Conservation (phyloP, 257 asterid genomes). For the Nicotiana paniculata region DNA sequence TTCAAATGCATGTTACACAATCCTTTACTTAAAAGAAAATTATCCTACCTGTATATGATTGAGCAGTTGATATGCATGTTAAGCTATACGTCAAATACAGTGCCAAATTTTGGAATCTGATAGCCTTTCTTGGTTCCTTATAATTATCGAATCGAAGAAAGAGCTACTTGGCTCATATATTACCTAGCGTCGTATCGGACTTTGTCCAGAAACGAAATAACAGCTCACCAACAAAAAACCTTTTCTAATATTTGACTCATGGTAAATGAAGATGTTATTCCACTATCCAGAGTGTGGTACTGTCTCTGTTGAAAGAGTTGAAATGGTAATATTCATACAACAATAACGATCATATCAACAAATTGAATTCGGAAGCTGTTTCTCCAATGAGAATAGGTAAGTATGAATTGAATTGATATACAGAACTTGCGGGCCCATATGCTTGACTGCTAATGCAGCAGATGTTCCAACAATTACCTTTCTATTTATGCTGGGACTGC, state of each 20-base stretch:
- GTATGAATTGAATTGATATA: background rate
- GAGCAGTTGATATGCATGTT: background rate
- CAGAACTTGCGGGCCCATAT: background rate
- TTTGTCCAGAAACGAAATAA: background rate
- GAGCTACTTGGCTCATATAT: background rate
- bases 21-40: background rate
- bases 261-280: background rate
- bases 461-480: background rate
- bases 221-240: background rate
- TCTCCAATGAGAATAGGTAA: background rate
- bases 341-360: background rate
- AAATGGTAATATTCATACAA: background rate
- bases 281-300: background rate
- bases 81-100: background rate
- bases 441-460: background rate
- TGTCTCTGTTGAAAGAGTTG: background rate
- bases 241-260: background rate
- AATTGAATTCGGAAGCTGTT: background rate
- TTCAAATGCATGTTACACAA: background rate
- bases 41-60: background rate
- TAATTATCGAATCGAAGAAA: background rate
- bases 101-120: background rate
- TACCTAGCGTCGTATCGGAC: too few species aligned
- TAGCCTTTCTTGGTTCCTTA: background rate
- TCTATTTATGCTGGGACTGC: background rate